These are phyloP conservation scores for Pichia sp. DNA, from an alignment of 1,139 yeast genomes.

Conservation along the genomic window DNA sequence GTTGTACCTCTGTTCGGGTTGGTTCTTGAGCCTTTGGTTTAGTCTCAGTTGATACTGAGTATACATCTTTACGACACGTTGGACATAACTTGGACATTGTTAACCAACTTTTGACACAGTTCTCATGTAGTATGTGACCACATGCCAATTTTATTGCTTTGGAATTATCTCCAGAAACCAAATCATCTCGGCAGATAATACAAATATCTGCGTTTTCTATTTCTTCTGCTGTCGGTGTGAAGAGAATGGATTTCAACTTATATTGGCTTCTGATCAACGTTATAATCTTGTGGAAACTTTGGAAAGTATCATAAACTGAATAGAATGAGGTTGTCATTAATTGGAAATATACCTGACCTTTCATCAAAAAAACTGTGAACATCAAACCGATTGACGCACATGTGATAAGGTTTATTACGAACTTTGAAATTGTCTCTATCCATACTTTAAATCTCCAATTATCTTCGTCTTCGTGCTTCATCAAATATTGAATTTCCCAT, in stretches of 20 bases:
- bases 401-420: slow-evolving; percentile 32
- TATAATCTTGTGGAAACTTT: slow-evolving; percentile 43
- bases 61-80: slow-evolving; percentile 73
- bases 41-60: not conserved
- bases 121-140: slow-evolving; percentile 82
- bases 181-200: slow-evolving; percentile 80
- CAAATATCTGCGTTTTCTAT: slow-evolving; percentile 56
- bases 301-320: slow-evolving; percentile 33
- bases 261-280: slow-evolving; percentile 54
- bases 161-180: slow-evolving; percentile 41
- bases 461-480: slow-evolving; percentile 40
- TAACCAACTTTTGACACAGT: slow-evolving; percentile 89
- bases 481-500: slow-evolving; percentile 44
- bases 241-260: slow-evolving; percentile 56
- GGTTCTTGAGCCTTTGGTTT: too few species aligned
- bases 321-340: slow-evolving; percentile 60
- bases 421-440: slow-evolving; percentile 49
- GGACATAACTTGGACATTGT: slow-evolving; percentile 92
- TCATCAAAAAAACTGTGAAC: slow-evolving; percentile 39
- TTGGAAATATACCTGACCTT: slow-evolving; percentile 51
- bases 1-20: too few species aligned
- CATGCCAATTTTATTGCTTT: slow-evolving; percentile 73
- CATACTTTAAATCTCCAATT: slow-evolving; percentile 73
- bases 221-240: slow-evolving; percentile 53
- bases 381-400: slow-evolving; percentile 7